A percentile compares a stretch with the other conserved stretches of the same genome.
Conservation (phyloP, 352 stramenopile genomes). For the Thraustochytrium striatum region DNA sequence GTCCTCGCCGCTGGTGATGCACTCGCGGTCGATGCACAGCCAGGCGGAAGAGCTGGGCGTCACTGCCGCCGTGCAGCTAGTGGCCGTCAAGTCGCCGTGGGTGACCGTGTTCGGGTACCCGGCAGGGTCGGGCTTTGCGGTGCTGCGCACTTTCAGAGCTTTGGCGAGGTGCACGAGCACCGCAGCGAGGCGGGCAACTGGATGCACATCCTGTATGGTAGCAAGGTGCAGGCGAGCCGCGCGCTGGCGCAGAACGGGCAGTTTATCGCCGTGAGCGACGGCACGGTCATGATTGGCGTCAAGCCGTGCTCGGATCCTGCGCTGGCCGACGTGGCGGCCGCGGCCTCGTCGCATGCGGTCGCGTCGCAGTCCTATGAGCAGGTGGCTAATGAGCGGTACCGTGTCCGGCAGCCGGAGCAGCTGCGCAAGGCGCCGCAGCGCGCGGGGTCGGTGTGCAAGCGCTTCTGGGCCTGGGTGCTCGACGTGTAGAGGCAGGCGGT, state of each 20-base stretch:
- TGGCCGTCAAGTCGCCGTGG: background rate
- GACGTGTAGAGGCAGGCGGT: constrained; percentile 3
- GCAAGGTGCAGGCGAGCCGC: constrained; percentile 3
- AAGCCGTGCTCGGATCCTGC: constrained; percentile 28
- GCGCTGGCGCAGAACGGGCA: constrained; percentile 29
- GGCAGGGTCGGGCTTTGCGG: constrained; percentile 7
- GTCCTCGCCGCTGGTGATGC: constrained; percentile 5
- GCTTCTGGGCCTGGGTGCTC: constrained; percentile 40
- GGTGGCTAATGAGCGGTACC: constrained; percentile 9
- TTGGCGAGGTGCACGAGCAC: constrained; percentile 42
- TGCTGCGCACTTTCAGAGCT: constrained; percentile 41
- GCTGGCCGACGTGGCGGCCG: constrained; percentile 13
- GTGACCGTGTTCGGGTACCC: constrained; percentile 41
- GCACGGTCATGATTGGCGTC: constrained; percentile 41
- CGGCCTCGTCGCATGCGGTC: background rate
- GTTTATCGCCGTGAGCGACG: background rate
- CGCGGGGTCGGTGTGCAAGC: constrained; percentile 38
- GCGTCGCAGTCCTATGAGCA: background rate
- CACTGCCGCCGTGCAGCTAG: background rate
- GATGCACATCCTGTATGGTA: constrained; percentile 47
- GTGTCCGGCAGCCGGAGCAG: constrained; percentile 6
- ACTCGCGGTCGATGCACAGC: background rate
- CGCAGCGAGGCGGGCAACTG: constrained; percentile 34
- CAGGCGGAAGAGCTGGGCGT: background rate
- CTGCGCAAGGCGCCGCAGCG: background rate